Percentiles rank a stretch among this genome's conserved stretches.
phyloP scores from a whole-genome alignment of 2,329 filamentous ascomycete genomes.

The Samsoniella hepiali region DNA sequence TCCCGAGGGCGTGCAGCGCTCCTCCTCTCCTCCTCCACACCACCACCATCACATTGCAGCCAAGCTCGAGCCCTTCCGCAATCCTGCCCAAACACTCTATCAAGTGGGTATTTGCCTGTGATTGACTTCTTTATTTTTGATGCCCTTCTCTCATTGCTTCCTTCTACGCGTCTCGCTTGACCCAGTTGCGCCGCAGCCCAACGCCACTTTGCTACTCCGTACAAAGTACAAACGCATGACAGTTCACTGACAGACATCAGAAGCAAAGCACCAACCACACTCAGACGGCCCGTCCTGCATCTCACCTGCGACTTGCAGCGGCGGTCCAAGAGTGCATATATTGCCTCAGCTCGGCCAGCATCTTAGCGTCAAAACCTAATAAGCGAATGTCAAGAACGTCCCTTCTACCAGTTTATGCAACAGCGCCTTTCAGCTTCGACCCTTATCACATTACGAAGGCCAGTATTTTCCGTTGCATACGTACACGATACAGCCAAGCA shows the following conservation, averaged over 20 bases:
- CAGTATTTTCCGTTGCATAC: too few relatives aligned
- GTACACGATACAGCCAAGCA: not conserved
- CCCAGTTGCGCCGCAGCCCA: not conserved
- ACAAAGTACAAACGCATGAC: too few relatives aligned
- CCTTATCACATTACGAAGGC: not conserved
- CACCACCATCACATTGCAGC: constrained; percentile 3
- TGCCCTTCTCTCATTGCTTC: not conserved
- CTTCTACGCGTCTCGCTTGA: not conserved
- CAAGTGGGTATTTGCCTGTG: not conserved
- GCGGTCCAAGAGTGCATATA: constrained; percentile 7
- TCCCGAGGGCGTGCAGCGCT: not conserved
- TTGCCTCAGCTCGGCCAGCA: constrained; percentile 1
- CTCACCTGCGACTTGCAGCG: constrained; percentile 14
- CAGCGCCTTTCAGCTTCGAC: not conserved
- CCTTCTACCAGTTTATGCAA: not conserved
- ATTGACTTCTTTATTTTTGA: not conserved
- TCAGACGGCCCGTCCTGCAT: constrained; percentile 6
- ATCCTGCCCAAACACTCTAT: not conserved
- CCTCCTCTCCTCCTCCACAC: not conserved
- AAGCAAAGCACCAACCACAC: constrained; percentile 9
- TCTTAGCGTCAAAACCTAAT: not conserved
- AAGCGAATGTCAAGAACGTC: not conserved
- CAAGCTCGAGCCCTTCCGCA: not conserved
- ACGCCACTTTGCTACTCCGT: not conserved
- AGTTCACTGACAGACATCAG: not conserved